A percentile compares a stretch with the other conserved stretches of the same genome.
Conservation (phyloP, 2,329 filamentous ascomycete genomes). For the Tolypocladium ovalisporum region DNA sequence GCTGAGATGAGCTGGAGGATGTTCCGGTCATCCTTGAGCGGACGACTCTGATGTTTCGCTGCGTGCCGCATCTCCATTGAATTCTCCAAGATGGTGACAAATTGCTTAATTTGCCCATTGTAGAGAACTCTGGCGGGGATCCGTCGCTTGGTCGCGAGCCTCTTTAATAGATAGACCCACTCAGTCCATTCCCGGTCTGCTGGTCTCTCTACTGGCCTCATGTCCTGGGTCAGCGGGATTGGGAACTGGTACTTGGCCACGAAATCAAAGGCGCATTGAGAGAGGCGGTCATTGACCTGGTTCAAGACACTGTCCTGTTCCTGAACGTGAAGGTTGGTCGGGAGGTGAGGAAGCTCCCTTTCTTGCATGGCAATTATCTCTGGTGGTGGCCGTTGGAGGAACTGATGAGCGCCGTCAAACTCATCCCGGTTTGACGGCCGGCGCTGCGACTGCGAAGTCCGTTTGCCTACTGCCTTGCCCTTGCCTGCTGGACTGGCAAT, state of each 20-base stretch:
- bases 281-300: constrained; percentile 74
- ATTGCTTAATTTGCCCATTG: constrained; percentile 84
- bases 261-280: constrained; percentile 81
- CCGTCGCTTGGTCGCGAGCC: constrained; percentile 73
- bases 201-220: constrained; percentile 63
- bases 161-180: constrained; percentile 81
- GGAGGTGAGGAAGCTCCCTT: constrained; percentile 69
- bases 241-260: constrained; percentile 87
- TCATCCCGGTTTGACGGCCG: constrained; percentile 75
- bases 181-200: constrained; percentile 83
- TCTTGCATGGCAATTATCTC: constrained; percentile 67
- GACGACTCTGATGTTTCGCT: constrained; percentile 71
- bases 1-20: constrained; percentile 81
- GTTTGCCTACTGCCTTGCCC: constrained; percentile 35
- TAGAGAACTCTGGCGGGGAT: constrained; percentile 78
- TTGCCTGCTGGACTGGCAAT: constrained; percentile 27
- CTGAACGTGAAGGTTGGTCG: constrained; percentile 70
- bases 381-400: constrained; percentile 60
- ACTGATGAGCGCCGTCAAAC: constrained; percentile 80
- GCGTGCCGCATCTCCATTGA: constrained; percentile 81
- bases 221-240: constrained; percentile 72
- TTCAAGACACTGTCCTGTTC: constrained; percentile 76
- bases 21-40: constrained; percentile 80
- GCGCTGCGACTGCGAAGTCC: constrained; percentile 50
- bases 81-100: constrained; percentile 81